These are phyloP conservation scores for Lasiodiplodia sp. DNA, from an alignment of 2,329 filamentous ascomycete species.

Conservation along the genomic window DNA sequence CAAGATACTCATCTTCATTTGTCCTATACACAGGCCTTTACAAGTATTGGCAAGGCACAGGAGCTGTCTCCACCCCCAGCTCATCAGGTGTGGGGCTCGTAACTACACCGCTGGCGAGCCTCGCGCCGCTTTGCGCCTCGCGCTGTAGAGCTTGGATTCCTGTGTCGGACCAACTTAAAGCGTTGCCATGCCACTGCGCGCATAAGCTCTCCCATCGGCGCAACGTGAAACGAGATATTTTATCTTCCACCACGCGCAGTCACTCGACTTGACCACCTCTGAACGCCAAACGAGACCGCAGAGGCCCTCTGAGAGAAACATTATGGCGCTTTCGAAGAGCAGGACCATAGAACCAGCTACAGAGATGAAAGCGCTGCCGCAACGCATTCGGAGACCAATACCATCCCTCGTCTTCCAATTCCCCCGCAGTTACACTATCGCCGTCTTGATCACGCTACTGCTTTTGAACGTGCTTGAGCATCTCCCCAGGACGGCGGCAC, in stretches of 20 bases:
- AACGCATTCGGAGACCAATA: background rate
- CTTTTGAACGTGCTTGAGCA: background rate
- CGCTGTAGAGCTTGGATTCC: background rate
- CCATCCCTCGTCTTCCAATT: background rate
- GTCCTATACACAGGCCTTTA: background rate
- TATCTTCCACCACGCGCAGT: background rate
- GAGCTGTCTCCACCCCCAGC: slow-evolving; percentile 6
- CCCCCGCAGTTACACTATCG: background rate
- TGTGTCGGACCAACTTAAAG: background rate
- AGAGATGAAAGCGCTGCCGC: background rate
- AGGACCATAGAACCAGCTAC: background rate
- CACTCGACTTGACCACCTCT: background rate
- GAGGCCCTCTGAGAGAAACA: background rate
- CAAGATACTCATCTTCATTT: background rate
- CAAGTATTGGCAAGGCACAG: background rate
- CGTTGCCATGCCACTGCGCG: background rate
- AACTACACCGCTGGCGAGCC: slow-evolving; percentile 3
- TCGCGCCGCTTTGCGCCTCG: slow-evolving; percentile 1
- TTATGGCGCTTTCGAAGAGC: background rate
- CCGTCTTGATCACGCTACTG: background rate
- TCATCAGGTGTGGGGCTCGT: slow-evolving; percentile 4
- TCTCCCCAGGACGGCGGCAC: background rate
- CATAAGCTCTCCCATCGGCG: background rate
- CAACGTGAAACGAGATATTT: background rate
- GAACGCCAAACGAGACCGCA: background rate